Evolutionary conservation across 2,329 filamentous ascomycete genomes (phyloP).

Genomic region (Xylariaceae sp.): DNA sequence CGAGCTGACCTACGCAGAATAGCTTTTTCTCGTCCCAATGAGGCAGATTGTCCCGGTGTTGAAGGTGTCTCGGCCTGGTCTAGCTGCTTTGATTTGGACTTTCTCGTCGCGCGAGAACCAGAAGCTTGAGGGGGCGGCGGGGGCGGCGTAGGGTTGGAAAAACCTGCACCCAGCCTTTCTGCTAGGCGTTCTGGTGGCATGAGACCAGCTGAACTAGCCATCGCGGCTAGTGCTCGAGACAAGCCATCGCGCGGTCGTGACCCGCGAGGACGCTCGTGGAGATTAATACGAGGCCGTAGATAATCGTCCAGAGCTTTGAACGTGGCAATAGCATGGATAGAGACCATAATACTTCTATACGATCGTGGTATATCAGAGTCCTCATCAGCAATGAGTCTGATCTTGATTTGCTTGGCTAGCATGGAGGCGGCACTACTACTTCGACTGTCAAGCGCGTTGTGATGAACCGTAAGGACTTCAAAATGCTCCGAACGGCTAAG

Average conservation of each 20-base stretch:
- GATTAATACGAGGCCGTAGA: slow-evolving; percentile 77
- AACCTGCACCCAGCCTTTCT: slow-evolving; percentile 37
- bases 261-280: slow-evolving; percentile 66
- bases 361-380: slow-evolving; percentile 81
- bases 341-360: slow-evolving; percentile 95
- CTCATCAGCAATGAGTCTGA: slow-evolving; percentile 84
- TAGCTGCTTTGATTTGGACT: slow-evolving; percentile 44
- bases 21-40: slow-evolving; percentile 52
- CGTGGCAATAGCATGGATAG: slow-evolving; percentile 95
- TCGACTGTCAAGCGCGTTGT: slow-evolving; percentile 84
- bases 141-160: slow-evolving; percentile 35
- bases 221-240: slow-evolving; percentile 65
- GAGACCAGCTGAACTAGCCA: slow-evolving; percentile 65
- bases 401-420: slow-evolving; percentile 89
- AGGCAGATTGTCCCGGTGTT: slow-evolving; percentile 42
- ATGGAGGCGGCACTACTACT: slow-evolving; percentile 89
- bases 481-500: slow-evolving; percentile 97
- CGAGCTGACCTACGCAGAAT: slow-evolving; percentile 58
- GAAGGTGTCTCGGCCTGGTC: slow-evolving; percentile 37
- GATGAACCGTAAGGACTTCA: slow-evolving; percentile 91
- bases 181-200: slow-evolving; percentile 46
- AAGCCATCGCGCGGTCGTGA: slow-evolving; percentile 58
- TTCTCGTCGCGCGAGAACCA: slow-evolving; percentile 39
- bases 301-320: slow-evolving; percentile 98
- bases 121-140: slow-evolving; percentile 38